Conservation (phyloP, 116 monocot genomes). For the Trichopus zeylanicus region DNA sequence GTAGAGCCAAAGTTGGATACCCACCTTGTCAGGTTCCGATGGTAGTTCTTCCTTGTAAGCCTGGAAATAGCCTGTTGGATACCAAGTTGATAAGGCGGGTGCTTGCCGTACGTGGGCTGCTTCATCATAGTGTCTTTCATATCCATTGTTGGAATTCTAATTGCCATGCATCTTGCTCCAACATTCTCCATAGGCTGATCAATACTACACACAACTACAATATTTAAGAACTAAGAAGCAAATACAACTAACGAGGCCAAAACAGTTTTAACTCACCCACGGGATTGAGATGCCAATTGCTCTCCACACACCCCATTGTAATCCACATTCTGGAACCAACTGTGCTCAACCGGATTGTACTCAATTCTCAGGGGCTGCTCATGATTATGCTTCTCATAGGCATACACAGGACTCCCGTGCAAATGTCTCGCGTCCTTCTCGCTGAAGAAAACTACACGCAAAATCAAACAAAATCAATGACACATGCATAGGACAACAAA, state of each 20-base stretch:
- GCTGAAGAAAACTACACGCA: neutral
- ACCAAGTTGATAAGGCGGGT: conserved; percentile 4
- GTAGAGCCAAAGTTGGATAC: neutral
- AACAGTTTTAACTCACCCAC: neutral
- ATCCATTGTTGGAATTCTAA: neutral
- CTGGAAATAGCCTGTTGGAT: neutral
- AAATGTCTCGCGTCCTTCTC: conserved; percentile 15
- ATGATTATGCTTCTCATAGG: conserved; percentile 27
- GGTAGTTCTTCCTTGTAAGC: neutral
- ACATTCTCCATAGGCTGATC: neutral
- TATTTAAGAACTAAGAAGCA: neutral
- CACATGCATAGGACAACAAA: neutral
- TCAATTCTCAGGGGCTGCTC: conserved; percentile 31
- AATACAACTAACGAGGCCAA: neutral
- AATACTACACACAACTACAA: neutral
- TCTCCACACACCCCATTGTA: neutral
- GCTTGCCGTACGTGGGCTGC: neutral
- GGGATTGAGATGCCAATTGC: neutral
- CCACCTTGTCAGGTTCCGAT: neutral
- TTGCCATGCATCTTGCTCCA: neutral
- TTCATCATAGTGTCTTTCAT: neutral
- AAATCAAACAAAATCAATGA: neutral
- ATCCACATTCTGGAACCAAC: neutral
- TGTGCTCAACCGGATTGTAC: conserved; percentile 9
- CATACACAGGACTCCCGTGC: conserved; percentile 23